Base-by-base conservation (phyloP, 169 alveolate genomes). In the Perkinsus chesapeaki region DNA sequence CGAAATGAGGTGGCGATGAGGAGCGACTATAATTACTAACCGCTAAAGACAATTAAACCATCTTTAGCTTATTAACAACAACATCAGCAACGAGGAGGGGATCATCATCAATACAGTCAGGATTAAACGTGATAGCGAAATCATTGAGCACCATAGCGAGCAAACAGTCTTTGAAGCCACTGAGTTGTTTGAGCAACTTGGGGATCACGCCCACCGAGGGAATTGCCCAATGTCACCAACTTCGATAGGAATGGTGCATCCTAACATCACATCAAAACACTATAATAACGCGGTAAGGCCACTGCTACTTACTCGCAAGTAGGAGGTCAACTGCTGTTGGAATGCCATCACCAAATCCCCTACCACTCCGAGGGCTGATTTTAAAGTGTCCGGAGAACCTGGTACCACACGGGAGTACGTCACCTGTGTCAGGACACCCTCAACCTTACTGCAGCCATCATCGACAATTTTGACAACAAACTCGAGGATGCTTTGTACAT, bases 401-500 rank as follows among this genome's bases (percentile, higher is more conserved):
- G 31, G 37, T 20, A 34, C 27, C 3, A 16, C 82, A 60, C 82
- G 27, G 27, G 82, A 16, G 3, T 60, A 34, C 12, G 36, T 20
- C 0, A 1, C 23, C 7, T 16, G 82, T 16, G 82, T 0, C 0
- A 3, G 37, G 16, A 9, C 60, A 1, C 82, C 3, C 27, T 20
- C 31, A 7, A 34, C 1, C 82, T 60, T 60, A 60, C 82, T 60
- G 82, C 82, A 60, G 82, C 82, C 82, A 60, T 60, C 82, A 16
- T 60, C 82, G 27, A 34, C 82, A 9, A 60, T 34, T 34, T 60
- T 60, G 12, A 60, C 82, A 5, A 96, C 95, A 34, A 97, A 95
- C 91, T 96, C 97, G 91, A 97, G 92, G 27, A 97, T 96, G 91
- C 95, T 94, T 60, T 96, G 96, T 31, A 97, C 97, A 92, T 96